phyloP scores from a whole-genome alignment of 192 early-diverging fungal species.

The Gigaspora rosea region DNA sequence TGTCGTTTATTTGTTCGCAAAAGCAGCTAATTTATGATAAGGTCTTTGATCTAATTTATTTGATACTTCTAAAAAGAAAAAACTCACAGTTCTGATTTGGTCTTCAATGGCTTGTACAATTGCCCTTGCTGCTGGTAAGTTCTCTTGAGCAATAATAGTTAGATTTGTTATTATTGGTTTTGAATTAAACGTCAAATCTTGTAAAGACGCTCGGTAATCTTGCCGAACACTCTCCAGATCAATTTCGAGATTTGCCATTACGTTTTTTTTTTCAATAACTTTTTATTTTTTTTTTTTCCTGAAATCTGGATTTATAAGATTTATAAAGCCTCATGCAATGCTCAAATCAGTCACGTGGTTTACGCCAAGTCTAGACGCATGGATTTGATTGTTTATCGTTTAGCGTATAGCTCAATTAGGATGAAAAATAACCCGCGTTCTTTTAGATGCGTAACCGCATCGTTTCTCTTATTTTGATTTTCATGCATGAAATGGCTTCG shows the following conservation, averaged over 20 bases:
- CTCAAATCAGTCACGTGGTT: no score
- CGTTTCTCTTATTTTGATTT: no score
- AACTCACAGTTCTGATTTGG: slow-evolving; percentile 51
- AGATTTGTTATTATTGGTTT: slow-evolving; percentile 91
- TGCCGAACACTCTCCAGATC: slow-evolving; percentile 48
- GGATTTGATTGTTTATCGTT: no score
- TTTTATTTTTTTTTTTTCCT: neutral
- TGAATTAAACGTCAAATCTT: slow-evolving; percentile 88
- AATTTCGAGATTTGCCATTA: slow-evolving; percentile 19
- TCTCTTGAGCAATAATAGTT: slow-evolving; percentile 82
- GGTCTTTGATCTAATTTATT: neutral
- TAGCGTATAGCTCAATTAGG: no score
- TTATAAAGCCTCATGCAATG: no score
- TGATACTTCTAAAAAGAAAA: neutral
- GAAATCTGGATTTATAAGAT: neutral
- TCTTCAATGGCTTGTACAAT: slow-evolving; percentile 80
- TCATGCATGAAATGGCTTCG: no score
- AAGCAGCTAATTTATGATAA: neutral
- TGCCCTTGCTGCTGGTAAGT: slow-evolving; percentile 59
- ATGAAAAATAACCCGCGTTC: no score
- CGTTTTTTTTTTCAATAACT: neutral
- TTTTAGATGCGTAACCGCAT: no score
- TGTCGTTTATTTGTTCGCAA: neutral
- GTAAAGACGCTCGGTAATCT: slow-evolving; percentile 64
- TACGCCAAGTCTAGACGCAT: no score